These are phyloP conservation scores for Skeletonema tropicum DNA, from an alignment of 108 stramenopile genomes.

Conservation along the genomic window DNA sequence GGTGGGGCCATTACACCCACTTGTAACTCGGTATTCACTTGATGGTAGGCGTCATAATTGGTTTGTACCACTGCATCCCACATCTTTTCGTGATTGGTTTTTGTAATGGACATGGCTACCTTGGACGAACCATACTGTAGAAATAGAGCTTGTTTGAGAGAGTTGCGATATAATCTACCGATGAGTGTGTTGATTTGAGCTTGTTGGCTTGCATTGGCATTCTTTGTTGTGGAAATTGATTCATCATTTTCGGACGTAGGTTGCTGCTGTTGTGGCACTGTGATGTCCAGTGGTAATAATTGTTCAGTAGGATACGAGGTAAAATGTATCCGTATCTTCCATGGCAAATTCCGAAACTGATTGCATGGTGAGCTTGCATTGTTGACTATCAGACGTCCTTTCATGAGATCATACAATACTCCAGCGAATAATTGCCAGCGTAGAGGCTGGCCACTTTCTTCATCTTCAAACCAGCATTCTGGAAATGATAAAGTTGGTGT, in stretches of 20 bases:
- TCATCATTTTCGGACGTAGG: slow-evolving; percentile 4
- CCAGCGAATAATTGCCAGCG: slow-evolving; percentile 85
- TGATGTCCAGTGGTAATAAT: slow-evolving; percentile 63
- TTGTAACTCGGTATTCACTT: slow-evolving; percentile 54
- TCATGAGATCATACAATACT: slow-evolving; percentile 68
- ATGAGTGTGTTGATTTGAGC: slow-evolving; percentile 39
- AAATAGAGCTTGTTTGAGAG: slow-evolving; percentile 83
- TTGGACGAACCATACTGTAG: slow-evolving; percentile 66
- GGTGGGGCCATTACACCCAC: slow-evolving; percentile 5
- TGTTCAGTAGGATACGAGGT: slow-evolving; percentile 62
- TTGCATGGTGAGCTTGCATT: slow-evolving; percentile 1
- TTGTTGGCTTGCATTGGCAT: not conserved
- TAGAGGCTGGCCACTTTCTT: slow-evolving; percentile 61
- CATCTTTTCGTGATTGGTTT: slow-evolving; percentile 63
- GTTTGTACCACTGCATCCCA: slow-evolving; percentile 67
- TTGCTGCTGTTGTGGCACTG: not conserved
- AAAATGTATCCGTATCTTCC: slow-evolving; percentile 84
- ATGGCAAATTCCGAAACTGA: slow-evolving; percentile 51
- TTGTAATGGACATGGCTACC: slow-evolving; percentile 73
- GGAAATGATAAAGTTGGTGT: slow-evolving; percentile 39
- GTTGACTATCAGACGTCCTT: slow-evolving; percentile 18
- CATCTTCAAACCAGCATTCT: slow-evolving; percentile 88
- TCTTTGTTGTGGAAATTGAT: not conserved
- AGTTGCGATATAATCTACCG: slow-evolving; percentile 66
- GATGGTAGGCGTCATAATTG: slow-evolving; percentile 54